phyloP scores from a whole-genome alignment of 176 grass and related monocot species.

The Calamus simplicifolius region DNA sequence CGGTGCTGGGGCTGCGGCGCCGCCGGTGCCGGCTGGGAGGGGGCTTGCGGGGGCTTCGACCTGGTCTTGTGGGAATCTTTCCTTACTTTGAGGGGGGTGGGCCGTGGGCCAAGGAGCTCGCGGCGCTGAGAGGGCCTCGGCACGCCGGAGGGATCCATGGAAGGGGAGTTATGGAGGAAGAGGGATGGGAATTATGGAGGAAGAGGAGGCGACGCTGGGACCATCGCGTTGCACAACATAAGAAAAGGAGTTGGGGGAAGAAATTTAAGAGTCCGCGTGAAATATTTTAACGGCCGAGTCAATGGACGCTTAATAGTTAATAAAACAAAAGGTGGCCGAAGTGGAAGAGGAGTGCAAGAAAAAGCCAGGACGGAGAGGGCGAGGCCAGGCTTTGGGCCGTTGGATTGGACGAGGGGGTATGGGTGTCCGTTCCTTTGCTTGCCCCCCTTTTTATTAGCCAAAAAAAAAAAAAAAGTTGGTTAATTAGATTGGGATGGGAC shows the following conservation, averaged over 20 bases:
- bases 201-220: not conserved
- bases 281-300: not conserved
- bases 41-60: constrained; percentile 54
- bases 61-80: constrained; percentile 76
- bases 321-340: no score
- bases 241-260: no score
- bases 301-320: not conserved
- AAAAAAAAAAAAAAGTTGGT: no score
- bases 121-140: constrained; percentile 39
- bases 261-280: not conserved
- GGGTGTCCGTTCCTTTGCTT: no score
- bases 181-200: not conserved
- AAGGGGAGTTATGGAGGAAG: not conserved
- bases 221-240: no score
- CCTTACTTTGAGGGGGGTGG: constrained; percentile 49
- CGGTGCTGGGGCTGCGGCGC: not conserved
- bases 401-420: no score
- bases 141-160: not conserved
- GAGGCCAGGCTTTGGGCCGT: no score
- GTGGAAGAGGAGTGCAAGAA: no score
- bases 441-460: no score
- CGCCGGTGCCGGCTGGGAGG: not conserved
- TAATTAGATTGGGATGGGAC: no score
- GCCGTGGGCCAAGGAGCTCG: constrained; percentile 70
- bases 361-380: no score